phyloP scores from a whole-genome alignment of 345 rosid genomes.

The Adansonia digitata region DNA sequence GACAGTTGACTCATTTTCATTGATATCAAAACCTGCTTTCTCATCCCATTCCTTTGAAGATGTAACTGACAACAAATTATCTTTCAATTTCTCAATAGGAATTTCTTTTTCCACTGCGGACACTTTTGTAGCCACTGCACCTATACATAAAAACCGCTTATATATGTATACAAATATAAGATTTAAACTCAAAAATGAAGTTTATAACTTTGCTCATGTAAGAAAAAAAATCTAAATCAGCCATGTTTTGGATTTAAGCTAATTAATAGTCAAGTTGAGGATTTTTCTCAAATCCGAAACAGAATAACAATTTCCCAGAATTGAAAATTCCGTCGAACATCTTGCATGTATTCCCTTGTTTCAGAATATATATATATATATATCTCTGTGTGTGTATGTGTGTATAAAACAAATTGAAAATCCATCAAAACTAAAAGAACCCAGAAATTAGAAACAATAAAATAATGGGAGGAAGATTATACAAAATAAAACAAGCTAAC shows the following conservation, averaged over 20 bases:
- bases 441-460: neutral
- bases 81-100: slow-evolving; percentile 41
- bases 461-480: neutral
- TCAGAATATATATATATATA: neutral
- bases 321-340: neutral
- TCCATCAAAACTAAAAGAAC: neutral
- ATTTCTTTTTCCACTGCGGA: slow-evolving; percentile 35
- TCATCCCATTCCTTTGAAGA: slow-evolving; percentile 39
- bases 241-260: neutral
- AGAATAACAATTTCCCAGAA: neutral
- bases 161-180: neutral
- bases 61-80: slow-evolving; percentile 34
- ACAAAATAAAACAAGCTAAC: neutral
- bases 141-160: slow-evolving; percentile 27
- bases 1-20: slow-evolving; percentile 58
- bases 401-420: neutral
- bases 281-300: neutral
- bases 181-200: neutral
- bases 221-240: neutral
- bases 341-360: neutral
- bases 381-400: too few relatives aligned
- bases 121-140: slow-evolving; percentile 50
- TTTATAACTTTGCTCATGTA: neutral
- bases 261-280: neutral
- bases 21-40: slow-evolving; percentile 36